Evolutionary conservation across 2,329 filamentous ascomycete species (phyloP).

Genomic region (Colletotrichum chrysophilum): DNA sequence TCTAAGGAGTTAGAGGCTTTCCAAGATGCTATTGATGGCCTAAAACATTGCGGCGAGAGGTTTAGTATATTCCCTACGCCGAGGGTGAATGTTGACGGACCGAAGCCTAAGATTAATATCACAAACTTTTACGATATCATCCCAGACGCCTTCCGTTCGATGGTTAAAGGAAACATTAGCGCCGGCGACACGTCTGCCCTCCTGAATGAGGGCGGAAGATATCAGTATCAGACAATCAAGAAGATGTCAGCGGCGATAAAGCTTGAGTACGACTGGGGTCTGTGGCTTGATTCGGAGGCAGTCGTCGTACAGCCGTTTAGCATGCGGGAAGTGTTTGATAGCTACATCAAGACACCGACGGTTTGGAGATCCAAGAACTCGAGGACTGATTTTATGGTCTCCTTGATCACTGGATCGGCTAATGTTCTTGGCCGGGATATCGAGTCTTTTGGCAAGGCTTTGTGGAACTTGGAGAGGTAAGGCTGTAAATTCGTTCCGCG

Average conservation of each 20-base stretch:
- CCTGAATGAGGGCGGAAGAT: not conserved
- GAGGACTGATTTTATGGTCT: not conserved
- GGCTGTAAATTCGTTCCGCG: not conserved
- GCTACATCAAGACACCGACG: not conserved
- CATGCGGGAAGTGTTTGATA: not conserved
- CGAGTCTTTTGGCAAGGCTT: not conserved
- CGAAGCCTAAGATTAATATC: not conserved
- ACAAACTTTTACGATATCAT: constrained; percentile 8
- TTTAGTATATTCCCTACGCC: constrained; percentile 3
- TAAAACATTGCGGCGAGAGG: not conserved
- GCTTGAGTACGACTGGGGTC: constrained; percentile 10
- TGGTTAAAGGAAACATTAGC: not conserved
- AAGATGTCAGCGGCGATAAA: not conserved
- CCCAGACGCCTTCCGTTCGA: not conserved
- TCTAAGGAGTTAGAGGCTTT: not conserved
- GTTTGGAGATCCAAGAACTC: not conserved
- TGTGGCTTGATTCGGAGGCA: constrained; percentile 8
- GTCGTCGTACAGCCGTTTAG: constrained; percentile 10
- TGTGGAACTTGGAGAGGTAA: constrained; percentile 7
- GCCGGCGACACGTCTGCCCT: not conserved
- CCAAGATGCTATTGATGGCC: not conserved
- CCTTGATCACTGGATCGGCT: not conserved
- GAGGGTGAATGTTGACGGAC: not conserved
- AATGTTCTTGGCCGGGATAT: not conserved
- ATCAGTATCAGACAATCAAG: constrained; percentile 12